These are phyloP conservation scores for Chaetomiaceae sp. DNA, from an alignment of 2,329 filamentous ascomycete species.

Conservation along the genomic window DNA sequence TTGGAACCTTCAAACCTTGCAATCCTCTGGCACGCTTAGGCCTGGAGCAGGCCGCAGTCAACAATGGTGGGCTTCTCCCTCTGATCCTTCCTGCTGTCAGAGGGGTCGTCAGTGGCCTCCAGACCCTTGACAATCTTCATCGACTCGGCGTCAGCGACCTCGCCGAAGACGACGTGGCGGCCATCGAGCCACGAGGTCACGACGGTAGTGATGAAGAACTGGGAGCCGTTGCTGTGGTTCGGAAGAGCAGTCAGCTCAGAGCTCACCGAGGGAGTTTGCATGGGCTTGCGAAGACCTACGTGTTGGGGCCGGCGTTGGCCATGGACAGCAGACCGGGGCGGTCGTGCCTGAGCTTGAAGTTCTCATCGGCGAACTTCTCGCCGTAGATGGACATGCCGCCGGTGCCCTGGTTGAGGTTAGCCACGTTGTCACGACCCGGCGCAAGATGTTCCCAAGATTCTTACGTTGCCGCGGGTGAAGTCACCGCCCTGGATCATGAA, in stretches of 20 bases:
- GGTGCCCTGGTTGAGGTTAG: constrained; percentile 59
- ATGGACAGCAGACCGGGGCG: constrained; percentile 80
- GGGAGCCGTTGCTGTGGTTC: constrained; percentile 80
- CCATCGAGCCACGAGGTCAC: constrained; percentile 80
- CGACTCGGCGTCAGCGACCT: constrained; percentile 54
- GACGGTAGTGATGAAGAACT: constrained; percentile 97
- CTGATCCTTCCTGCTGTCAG: constrained; percentile 24
- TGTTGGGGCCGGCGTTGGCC: constrained; percentile 95
- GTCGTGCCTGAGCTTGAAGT: constrained; percentile 74
- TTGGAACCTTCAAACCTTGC: no score
- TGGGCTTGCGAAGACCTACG: constrained; percentile 45
- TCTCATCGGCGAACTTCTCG: constrained; percentile 92
- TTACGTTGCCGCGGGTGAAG: constrained; percentile 87
- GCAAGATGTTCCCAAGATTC: constrained; percentile 34
- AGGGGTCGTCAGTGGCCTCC: constrained; percentile 57
- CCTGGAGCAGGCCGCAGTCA: constrained; percentile 39
- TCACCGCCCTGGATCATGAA: constrained; percentile 98
- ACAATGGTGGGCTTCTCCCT: constrained; percentile 56
- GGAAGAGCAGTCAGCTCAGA: constrained; percentile 40
- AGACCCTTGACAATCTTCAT: constrained; percentile 55
- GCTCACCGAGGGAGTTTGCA: not conserved
- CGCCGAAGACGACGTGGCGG: constrained; percentile 81
- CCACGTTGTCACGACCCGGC: not conserved
- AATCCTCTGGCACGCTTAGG: not conserved
- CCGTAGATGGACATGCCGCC: constrained; percentile 94